Base-by-base conservation (phyloP, 768 basidiomycete genomes). In the Dacryopinax spathularia region DNA sequence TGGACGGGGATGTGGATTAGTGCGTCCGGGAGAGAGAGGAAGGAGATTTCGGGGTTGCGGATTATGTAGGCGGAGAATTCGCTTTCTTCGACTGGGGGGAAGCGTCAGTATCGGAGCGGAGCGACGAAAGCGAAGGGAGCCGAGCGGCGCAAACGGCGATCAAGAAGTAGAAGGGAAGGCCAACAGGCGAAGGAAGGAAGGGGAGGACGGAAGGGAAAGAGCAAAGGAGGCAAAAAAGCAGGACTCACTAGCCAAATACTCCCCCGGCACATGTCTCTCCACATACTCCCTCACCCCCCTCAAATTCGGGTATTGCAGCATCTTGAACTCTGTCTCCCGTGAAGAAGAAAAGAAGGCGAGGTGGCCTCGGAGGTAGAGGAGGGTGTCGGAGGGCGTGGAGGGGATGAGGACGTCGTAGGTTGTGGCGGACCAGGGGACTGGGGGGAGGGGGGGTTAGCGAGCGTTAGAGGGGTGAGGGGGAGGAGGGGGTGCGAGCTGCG, bases 21-120 rank as follows among this genome's bases (percentile, higher is more conserved):
- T 9, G 33, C 16, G 2, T 62, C 29, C 15, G 61, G 61, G 13
- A 62, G 61, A n/a, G 22, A 37, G 15, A 62, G 35, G 61, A 62
- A 62, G 15, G 61, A 27, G 20, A 62, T 62, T 5, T 36, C 35
- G 15, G 61, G 61, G 61, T 37, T 62, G 10, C 61, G 33, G 41
- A 62, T 35, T 18, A 62, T 62, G 35, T 22, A 62, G 15, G 61
- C 61, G 13, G 61, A 62, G 61, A 7, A 62, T 22, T 62, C 61
- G 35, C 22, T 31, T 31, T 62, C 61, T 29, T 62, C 61, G 25
- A 56, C 48, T 56, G 48, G 25, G 48, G 6, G 48, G 13, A 29
- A 5, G n/a, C n/a, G 25, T 31, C 25, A 56, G 48, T 29, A 31
- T 41, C 3, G 9, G 25, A 22, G 10, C 12, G 10, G 9, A 44